Percentiles rank a stretch among this genome's conserved stretches.
Conservation (phyloP, 2,329 filamentous ascomycete species). For the Talaromyces sp. region DNA sequence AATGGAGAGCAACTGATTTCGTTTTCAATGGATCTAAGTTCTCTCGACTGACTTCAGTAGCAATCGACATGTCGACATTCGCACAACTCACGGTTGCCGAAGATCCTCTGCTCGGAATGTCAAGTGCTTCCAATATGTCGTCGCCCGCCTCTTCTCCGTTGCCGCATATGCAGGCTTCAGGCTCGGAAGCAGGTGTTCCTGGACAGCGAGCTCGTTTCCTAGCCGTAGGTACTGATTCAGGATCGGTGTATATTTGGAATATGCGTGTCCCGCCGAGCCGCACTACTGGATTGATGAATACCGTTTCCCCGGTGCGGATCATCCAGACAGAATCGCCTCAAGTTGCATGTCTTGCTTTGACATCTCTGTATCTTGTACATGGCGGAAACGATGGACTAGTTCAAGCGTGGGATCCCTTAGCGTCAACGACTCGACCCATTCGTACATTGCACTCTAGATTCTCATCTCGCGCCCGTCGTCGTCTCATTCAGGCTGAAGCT, state of each 20-base stretch:
- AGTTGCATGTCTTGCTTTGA: conserved; percentile 76
- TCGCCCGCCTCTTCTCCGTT: conserved; percentile 54
- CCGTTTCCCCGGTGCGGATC: conserved; percentile 67
- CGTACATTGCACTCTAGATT: conserved; percentile 84
- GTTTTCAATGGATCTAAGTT: conserved; percentile 59
- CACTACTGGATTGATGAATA: conserved; percentile 54
- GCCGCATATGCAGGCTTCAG: conserved; percentile 45
- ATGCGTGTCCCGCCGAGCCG: conserved; percentile 63
- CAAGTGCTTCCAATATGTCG: conserved; percentile 52
- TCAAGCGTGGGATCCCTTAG: conserved; percentile 94
- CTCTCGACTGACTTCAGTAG: conserved; percentile 64
- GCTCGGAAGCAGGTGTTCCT: conserved; percentile 62
- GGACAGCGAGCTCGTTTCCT: conserved; percentile 79
- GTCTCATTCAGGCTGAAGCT: conserved; percentile 65
- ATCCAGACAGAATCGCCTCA: conserved; percentile 89
- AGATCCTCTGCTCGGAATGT: conserved; percentile 67
- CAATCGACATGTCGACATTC: conserved; percentile 71
- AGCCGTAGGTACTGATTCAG: conserved; percentile 74
- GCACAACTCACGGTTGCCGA: conserved; percentile 70
- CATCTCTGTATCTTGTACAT: conserved; percentile 83
- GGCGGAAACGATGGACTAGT: conserved; percentile 93
- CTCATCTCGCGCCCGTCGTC: conserved; percentile 75
- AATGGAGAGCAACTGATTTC: conserved; percentile 65
- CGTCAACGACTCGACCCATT: conserved; percentile 72
- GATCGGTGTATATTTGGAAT: conserved; percentile 81